A percentile compares a stretch with the other conserved stretches of the same genome.
Evolutionary conservation across 768 basidiomycete genomes (phyloP).

Genomic region (Candolleomyces aberdarensis): DNA sequence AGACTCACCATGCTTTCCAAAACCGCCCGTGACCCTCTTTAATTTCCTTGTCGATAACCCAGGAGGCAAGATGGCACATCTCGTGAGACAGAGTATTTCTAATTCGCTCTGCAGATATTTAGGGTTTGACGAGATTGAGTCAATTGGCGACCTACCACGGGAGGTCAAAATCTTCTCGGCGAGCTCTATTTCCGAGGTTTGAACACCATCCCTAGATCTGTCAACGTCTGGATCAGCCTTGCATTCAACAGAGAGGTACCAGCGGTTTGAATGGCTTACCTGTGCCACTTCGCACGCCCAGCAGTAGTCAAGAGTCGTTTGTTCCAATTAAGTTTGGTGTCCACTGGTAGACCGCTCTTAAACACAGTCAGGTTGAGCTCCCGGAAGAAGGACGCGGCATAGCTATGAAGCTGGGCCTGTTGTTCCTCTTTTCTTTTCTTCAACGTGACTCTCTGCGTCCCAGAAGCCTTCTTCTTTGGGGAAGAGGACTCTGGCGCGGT

Average conservation of each 20-base stretch:
- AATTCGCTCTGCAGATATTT: constrained; percentile 57
- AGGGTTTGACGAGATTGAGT: not conserved
- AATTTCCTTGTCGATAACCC: constrained; percentile 71
- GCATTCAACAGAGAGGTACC: not conserved
- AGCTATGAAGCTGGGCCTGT: constrained; percentile 41
- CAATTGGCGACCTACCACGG: constrained; percentile 47
- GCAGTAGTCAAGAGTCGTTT: constrained; percentile 65
- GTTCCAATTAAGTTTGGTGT: constrained; percentile 64
- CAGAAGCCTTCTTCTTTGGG: constrained; percentile 4
- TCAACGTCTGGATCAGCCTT: not conserved
- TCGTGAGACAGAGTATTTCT: constrained; percentile 84
- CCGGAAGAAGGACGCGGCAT: constrained; percentile 57
- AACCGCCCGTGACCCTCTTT: constrained; percentile 71
- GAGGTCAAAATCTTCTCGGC: constrained; percentile 78
- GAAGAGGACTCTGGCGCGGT: not conserved
- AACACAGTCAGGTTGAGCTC: constrained; percentile 62
- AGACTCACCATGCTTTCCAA: constrained; percentile 67
- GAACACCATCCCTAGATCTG: constrained; percentile 56
- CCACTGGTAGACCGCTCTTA: constrained; percentile 45
- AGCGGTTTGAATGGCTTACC: constrained; percentile 30
- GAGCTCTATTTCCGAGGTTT: constrained; percentile 68
- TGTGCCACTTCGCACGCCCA: constrained; percentile 63
- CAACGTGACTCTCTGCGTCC: constrained; percentile 20
- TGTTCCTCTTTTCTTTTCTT: constrained; percentile 47
- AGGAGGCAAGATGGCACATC: constrained; percentile 89